A percentile compares a stretch with the other conserved stretches of the same genome.
These are phyloP conservation scores for Globisporangium solare DNA, from an alignment of 352 stramenopile genomes.

Conservation along the genomic window DNA sequence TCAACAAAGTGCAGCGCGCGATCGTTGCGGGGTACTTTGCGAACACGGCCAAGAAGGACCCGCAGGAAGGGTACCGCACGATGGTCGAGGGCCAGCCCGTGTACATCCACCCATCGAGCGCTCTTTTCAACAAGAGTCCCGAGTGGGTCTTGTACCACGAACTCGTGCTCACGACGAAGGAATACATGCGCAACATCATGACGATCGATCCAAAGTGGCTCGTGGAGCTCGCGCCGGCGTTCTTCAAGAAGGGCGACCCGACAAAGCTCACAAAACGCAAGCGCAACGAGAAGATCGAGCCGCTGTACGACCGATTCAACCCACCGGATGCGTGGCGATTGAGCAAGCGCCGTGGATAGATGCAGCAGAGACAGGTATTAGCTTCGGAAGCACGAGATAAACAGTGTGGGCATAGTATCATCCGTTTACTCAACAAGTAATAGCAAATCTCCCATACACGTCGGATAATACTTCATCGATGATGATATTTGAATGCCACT, in stretches of 20 bases:
- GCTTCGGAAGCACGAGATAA: too few species aligned
- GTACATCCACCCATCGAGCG: constrained; percentile 98
- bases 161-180: constrained; percentile 92
- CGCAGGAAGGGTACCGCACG: constrained; percentile 97
- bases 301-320: constrained; percentile 98
- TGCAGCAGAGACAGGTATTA: background rate
- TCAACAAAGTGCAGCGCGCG: constrained; percentile 96
- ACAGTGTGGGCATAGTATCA: too few species aligned
- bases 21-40: constrained; percentile 99
- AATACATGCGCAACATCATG: constrained; percentile 99
- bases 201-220: constrained; percentile 99
- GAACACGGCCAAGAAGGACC: constrained; percentile 99
- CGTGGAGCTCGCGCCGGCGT: constrained; percentile 94
- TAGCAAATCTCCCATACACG: too few species aligned
- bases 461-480: too few species aligned
- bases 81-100: constrained; percentile 98
- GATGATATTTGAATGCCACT: too few species aligned
- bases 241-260: constrained; percentile 96
- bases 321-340: constrained; percentile 96
- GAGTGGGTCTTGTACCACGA: constrained; percentile 99
- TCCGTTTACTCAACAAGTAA: too few species aligned
- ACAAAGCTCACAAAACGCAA: constrained; percentile 98
- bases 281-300: constrained; percentile 99
- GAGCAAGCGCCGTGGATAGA: constrained; percentile 92
- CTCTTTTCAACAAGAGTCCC: constrained; percentile 98